Evolutionary conservation across 305 asterid genomes (phyloP).

Genomic region (Striga hermonthica): DNA sequence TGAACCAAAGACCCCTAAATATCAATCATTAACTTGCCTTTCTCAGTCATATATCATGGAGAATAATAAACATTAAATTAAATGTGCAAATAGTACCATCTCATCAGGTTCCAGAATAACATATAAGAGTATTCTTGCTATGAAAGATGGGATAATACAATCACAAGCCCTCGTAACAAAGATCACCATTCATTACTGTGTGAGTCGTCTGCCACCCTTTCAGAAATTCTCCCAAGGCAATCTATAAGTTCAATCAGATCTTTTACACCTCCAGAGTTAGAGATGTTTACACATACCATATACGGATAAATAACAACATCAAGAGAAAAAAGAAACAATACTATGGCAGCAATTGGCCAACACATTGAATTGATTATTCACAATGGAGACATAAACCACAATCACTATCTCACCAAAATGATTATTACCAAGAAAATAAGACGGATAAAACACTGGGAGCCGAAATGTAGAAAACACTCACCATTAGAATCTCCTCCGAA

Average conservation of each 20-base stretch:
- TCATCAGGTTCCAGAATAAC: constrained; percentile 2
- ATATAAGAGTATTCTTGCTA: neutral
- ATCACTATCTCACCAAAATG: constrained; percentile 12
- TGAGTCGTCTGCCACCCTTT: constrained; percentile 12
- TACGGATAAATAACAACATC: neutral
- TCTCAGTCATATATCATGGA: constrained; percentile 2
- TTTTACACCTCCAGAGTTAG: neutral
- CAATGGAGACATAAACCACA: neutral
- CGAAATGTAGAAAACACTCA: constrained; percentile 28
- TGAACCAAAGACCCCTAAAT: constrained; percentile 16
- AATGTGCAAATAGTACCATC: neutral
- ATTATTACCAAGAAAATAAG: neutral
- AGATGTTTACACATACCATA: constrained; percentile 8
- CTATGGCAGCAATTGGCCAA: constrained; percentile 8
- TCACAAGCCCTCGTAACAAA: constrained; percentile 6
- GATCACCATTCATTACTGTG: constrained; percentile 2
- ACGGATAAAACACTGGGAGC: constrained; percentile 11
- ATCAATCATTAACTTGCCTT: constrained; percentile 2
- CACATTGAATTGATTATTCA: neutral
- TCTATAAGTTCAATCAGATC: constrained; percentile 5
- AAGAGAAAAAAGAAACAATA: neutral
- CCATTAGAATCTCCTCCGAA: constrained; percentile 45
- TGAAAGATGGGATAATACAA: constrained; percentile 10
- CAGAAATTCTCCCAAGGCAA: neutral
- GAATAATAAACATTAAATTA: constrained; percentile 13